phyloP scores from a whole-genome alignment of 345 rosid genomes.

The Eucalyptus dawsonii region DNA sequence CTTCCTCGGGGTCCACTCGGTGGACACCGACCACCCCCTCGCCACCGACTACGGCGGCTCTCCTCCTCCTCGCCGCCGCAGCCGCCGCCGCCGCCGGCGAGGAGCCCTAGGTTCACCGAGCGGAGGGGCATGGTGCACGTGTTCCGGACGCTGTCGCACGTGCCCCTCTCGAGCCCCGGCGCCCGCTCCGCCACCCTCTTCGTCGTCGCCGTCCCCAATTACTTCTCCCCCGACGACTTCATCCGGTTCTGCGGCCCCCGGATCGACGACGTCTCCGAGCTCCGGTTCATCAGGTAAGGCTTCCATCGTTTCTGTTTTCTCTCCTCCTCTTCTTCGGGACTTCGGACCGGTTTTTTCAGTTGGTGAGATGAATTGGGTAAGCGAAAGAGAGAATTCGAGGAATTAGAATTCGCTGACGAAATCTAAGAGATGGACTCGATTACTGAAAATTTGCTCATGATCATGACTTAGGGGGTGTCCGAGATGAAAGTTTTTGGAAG shows the following conservation, averaged over 20 bases:
- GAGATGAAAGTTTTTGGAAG: background rate
- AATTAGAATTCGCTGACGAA: background rate
- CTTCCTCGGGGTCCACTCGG: background rate
- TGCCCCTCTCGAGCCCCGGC: conserved; percentile 59
- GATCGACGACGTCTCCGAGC: conserved; percentile 26
- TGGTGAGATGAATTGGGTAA: background rate
- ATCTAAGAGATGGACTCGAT: background rate
- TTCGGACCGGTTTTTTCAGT: background rate
- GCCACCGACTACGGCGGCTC: conserved; percentile 33
- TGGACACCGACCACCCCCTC: conserved; percentile 51
- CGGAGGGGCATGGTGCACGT: conserved; percentile 74
- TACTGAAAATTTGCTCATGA: background rate
- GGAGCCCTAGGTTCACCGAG: conserved; percentile 33
- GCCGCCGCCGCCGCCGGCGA: background rate
- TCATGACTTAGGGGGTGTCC: background rate
- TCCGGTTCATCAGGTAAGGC: conserved; percentile 62
- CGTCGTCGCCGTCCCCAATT: conserved; percentile 80
- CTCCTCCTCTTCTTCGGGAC: background rate
- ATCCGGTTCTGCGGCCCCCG: conserved; percentile 53
- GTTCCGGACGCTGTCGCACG: conserved; percentile 43
- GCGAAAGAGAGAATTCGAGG: background rate
- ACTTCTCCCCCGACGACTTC: conserved; percentile 61
- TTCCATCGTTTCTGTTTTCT: background rate
- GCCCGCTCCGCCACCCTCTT: conserved; percentile 62
- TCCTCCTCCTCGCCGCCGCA: background rate